phyloP scores from a whole-genome alignment of 148 eudicot genomes.

The Chenopodium album region DNA sequence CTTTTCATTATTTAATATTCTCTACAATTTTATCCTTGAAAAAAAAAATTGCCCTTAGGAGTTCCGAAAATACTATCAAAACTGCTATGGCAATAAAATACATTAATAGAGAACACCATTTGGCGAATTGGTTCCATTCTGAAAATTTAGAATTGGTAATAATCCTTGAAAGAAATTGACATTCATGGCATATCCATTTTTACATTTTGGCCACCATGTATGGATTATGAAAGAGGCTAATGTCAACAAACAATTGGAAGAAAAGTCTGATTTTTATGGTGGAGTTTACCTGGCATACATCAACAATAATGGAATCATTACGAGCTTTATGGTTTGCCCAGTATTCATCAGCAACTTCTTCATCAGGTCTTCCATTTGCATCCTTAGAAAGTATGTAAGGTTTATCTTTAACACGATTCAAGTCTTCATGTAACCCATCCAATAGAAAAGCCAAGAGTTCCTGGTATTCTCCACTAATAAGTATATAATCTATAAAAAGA shows the following conservation, averaged over 20 bases:
- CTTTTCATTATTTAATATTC: background rate
- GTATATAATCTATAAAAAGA: background rate
- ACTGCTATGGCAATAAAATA: background rate
- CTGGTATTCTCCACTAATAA: constrained; percentile 34
- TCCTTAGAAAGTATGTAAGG: constrained; percentile 83
- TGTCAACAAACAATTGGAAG: background rate
- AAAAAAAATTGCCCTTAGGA: background rate
- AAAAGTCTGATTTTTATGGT: background rate
- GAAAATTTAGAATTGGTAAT: background rate
- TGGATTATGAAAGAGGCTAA: background rate
- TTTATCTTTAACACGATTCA: constrained; percentile 93
- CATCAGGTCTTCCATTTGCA: constrained; percentile 93
- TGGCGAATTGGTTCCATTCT: background rate
- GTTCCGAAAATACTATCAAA: background rate
- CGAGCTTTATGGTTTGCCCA: constrained; percentile 97
- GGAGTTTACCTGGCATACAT: constrained; percentile 89
- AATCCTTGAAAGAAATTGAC: background rate
- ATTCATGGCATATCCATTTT: background rate
- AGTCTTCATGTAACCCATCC: constrained; percentile 98
- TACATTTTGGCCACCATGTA: background rate
- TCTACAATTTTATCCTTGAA: background rate
- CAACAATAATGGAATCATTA: constrained; percentile 97
- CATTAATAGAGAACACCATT: background rate
- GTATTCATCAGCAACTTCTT: constrained; percentile 94
- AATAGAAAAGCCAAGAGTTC: constrained; percentile 95